Percentiles rank a stretch among this genome's conserved stretches.
Evolutionary conservation across 139 green algal genomes (phyloP).

Genomic region (Zygnema circumcarinatum): DNA sequence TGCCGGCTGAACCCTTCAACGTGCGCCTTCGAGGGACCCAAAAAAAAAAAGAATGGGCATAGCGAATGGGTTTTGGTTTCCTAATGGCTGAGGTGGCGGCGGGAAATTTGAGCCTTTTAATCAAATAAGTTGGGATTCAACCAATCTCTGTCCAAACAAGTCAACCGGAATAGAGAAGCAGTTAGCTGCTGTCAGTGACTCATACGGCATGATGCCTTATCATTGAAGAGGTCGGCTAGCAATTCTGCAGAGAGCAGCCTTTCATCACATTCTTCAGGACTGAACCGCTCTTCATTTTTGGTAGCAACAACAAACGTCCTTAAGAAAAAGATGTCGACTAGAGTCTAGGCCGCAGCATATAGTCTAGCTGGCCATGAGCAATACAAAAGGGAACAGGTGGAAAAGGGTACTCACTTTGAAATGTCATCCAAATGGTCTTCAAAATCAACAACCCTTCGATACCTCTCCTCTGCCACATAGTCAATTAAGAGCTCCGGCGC

Average conservation of each 20-base stretch:
- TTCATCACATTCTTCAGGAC: too few relatives aligned
- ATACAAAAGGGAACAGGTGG: background rate
- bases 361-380: background rate
- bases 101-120: background rate
- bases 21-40: too few relatives aligned
- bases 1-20: too few relatives aligned
- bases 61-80: background rate
- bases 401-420: slow-evolving; percentile 26
- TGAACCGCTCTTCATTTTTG: background rate
- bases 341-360: background rate
- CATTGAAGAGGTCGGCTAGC: too few relatives aligned
- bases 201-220: too few relatives aligned
- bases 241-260: too few relatives aligned
- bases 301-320: background rate
- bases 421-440: slow-evolving; percentile 62
- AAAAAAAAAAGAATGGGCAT: background rate
- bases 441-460: slow-evolving; percentile 52
- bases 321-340: background rate
- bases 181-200: background rate
- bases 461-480: slow-evolving; percentile 52
- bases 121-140: slow-evolving; percentile 12
- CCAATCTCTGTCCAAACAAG: slow-evolving; percentile 20
- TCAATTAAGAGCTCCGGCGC: slow-evolving; percentile 4
- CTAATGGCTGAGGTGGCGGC: background rate
- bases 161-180: background rate